Percentiles rank a stretch among this genome's conserved stretches.
These are phyloP conservation scores for Hyphopichia wangnamkhiaoensis DNA, from an alignment of 1,139 yeast species.

Conservation along the genomic window DNA sequence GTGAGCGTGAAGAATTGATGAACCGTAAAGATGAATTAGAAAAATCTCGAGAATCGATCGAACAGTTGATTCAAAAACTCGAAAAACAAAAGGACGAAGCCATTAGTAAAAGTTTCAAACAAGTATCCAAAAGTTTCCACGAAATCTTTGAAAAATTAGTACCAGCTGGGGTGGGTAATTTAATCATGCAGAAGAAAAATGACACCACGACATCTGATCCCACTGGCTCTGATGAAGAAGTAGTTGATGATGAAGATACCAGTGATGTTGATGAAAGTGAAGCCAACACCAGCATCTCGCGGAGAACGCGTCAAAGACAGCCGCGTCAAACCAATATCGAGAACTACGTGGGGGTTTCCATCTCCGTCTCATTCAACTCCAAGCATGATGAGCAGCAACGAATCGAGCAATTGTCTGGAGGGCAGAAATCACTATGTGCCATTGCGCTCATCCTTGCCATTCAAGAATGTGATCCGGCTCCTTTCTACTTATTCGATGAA, in stretches of 20 bases:
- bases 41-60: slow-evolving; percentile 71
- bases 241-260: slow-evolving; percentile 7
- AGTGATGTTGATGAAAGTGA: slow-evolving; percentile 18
- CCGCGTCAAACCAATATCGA: slow-evolving; percentile 40
- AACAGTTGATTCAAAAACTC: slow-evolving; percentile 66
- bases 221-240: slow-evolving; percentile 4
- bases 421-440: slow-evolving; percentile 95
- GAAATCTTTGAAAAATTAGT: slow-evolving; percentile 78
- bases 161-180: slow-evolving; percentile 77
- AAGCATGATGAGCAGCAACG: slow-evolving; percentile 83
- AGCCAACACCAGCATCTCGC: slow-evolving; percentile 9
- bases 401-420: slow-evolving; percentile 92
- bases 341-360: slow-evolving; percentile 78
- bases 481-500: slow-evolving; percentile 93
- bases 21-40: slow-evolving; percentile 70
- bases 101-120: slow-evolving; percentile 72
- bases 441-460: slow-evolving; percentile 90
- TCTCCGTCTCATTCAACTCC: slow-evolving; percentile 88
- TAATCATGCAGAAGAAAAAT: slow-evolving; percentile 60
- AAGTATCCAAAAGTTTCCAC: slow-evolving; percentile 72
- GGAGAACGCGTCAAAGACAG: slow-evolving; percentile 20
- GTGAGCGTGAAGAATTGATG: slow-evolving; percentile 67
- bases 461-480: slow-evolving; percentile 95
- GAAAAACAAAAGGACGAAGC: slow-evolving; percentile 84
- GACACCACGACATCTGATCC: slow-evolving; percentile 14